Conservation (phyloP, 1,284 basidiomycete species). For the Kwoniella shivajii region DNA sequence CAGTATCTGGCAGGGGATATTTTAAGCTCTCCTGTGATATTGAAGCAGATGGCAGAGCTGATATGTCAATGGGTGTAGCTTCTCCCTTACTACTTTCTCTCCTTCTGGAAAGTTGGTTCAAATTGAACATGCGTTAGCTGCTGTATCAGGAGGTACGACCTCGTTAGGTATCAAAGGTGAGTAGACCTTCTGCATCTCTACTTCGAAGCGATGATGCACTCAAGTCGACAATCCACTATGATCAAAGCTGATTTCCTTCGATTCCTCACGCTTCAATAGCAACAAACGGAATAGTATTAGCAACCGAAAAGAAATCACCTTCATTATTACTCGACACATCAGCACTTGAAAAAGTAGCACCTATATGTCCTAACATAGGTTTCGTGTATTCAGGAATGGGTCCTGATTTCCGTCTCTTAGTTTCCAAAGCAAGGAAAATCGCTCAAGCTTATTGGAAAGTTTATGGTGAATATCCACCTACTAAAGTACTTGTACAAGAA, state of each 20-base stretch:
- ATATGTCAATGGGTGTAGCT: constrained; percentile 62
- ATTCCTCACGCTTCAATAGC: constrained; percentile 60
- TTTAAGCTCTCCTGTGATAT: too few species aligned
- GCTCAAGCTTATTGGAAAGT: constrained; percentile 99
- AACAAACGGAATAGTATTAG: constrained; percentile 97
- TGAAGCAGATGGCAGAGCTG: too few species aligned
- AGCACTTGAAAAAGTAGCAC: constrained; percentile 93
- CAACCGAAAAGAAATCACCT: constrained; percentile 98
- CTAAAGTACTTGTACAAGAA: constrained; percentile 93
- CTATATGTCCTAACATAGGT: constrained; percentile 98
- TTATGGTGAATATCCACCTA: constrained; percentile 98
- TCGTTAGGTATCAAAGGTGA: constrained; percentile 97
- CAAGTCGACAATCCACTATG: neutral
- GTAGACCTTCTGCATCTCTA: constrained; percentile 20
- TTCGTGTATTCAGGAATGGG: constrained; percentile 99
- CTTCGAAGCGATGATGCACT: too few species aligned
- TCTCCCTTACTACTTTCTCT: constrained; percentile 98
- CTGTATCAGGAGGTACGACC: constrained; percentile 94
- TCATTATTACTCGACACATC: constrained; percentile 97
- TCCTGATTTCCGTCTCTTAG: constrained; percentile 93
- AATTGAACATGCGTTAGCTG: constrained; percentile 98
- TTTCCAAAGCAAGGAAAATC: constrained; percentile 92
- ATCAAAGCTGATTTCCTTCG: neutral
- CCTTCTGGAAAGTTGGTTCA: constrained; percentile 98
- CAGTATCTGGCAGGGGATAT: too few species aligned